Evolutionary conservation across 306 rosid species (phyloP).

Genomic region (Arachis stenosperma): DNA sequence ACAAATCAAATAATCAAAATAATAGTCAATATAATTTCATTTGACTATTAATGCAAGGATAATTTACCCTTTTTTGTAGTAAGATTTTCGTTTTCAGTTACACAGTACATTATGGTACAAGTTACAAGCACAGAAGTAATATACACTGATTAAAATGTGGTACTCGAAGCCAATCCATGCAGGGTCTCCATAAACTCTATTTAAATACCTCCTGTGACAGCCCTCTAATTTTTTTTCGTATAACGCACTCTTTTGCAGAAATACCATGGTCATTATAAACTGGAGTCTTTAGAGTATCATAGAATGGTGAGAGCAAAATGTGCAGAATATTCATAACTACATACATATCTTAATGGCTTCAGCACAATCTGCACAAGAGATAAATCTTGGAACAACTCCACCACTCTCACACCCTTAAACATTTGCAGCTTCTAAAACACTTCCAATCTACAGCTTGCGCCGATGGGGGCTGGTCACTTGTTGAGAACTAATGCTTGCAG

Average conservation of each 20-base stretch:
- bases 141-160: slow-evolving; percentile 48
- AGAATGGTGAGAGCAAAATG: slow-evolving; percentile 33
- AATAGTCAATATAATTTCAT: slow-evolving; percentile 37
- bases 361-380: slow-evolving; percentile 35
- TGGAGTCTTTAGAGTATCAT: slow-evolving; percentile 47
- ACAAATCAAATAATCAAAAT: too few species aligned
- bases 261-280: slow-evolving; percentile 36
- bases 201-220: slow-evolving; percentile 36
- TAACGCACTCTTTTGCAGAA: slow-evolving; percentile 38
- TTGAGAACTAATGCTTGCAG: slow-evolving; percentile 85
- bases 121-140: slow-evolving; percentile 48
- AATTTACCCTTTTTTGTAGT: neutral
- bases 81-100: slow-evolving; percentile 53
- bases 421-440: slow-evolving; percentile 37
- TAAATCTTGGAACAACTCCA: slow-evolving; percentile 40
- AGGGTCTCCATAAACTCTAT: slow-evolving; percentile 45
- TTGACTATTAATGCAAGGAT: slow-evolving; percentile 36
- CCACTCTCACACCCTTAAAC: slow-evolving; percentile 41
- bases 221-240: slow-evolving; percentile 12
- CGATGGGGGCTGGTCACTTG: slow-evolving; percentile 52
- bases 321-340: neutral
- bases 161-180: slow-evolving; percentile 50
- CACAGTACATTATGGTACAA: slow-evolving; percentile 58
- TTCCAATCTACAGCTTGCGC: slow-evolving; percentile 52
- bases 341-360: slow-evolving; percentile 32